Conservation (phyloP, 2,329 filamentous ascomycete species). For the Rhinocladiella mackenziei region DNA sequence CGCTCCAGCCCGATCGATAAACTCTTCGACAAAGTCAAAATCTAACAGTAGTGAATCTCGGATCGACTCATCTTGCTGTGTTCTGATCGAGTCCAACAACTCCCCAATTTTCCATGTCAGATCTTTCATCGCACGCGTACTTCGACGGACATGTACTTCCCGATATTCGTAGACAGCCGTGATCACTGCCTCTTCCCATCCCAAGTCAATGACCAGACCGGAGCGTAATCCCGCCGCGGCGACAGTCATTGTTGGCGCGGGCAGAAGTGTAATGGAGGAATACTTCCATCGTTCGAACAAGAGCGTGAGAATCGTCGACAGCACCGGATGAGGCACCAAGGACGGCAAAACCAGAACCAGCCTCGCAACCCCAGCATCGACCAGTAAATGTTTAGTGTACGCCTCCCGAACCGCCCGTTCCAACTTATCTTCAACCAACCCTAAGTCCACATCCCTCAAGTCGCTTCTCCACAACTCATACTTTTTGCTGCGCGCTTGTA, state of each 20-base stretch:
- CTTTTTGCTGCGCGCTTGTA: constrained; percentile 43
- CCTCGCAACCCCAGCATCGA: constrained; percentile 63
- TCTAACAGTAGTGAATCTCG: constrained; percentile 23
- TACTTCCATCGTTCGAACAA: constrained; percentile 78
- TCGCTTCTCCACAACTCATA: constrained; percentile 77
- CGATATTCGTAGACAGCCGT: constrained; percentile 88
- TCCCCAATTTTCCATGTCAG: constrained; percentile 65
- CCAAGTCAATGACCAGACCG: constrained; percentile 83
- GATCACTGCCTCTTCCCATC: constrained; percentile 84
- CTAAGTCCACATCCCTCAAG: constrained; percentile 67
- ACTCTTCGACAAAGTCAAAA: constrained; percentile 32
- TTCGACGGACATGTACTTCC: constrained; percentile 68
- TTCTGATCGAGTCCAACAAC: constrained; percentile 16
- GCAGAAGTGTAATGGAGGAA: constrained; percentile 75
- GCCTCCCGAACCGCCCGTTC: constrained; percentile 77
- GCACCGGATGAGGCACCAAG: constrained; percentile 68
- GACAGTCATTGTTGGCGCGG: constrained; percentile 67
- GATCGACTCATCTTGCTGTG: constrained; percentile 14
- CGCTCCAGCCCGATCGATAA: constrained; percentile 21
- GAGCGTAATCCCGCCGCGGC: constrained; percentile 79
- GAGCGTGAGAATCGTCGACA: constrained; percentile 71
- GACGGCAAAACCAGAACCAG: constrained; percentile 74
- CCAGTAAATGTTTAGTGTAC: constrained; percentile 68
- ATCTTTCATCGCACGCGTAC: constrained; percentile 67
- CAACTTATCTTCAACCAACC: constrained; percentile 78